Percentiles rank a stretch among this genome's conserved stretches.
Evolutionary conservation across 2,329 filamentous ascomycete species (phyloP).

Genomic region (Aspergillus sp.): DNA sequence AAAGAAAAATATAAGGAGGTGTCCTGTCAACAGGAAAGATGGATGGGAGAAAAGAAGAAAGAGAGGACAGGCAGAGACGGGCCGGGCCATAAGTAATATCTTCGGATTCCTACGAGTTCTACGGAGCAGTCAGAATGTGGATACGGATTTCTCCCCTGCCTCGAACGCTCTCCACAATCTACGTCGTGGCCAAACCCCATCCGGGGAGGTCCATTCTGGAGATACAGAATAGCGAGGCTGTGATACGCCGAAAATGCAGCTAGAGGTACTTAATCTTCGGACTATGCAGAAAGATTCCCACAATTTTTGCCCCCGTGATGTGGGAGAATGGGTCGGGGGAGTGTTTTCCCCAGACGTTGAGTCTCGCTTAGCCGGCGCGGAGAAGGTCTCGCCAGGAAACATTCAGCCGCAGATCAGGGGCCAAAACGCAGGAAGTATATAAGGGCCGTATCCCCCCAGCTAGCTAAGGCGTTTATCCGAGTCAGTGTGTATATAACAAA

Average conservation of each 20-base stretch:
- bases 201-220: constrained; percentile 32
- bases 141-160: constrained; percentile 23
- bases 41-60: constrained; percentile 6
- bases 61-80: constrained; percentile 7
- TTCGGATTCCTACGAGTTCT: constrained; percentile 1
- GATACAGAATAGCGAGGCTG: constrained; percentile 22
- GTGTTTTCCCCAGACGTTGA: constrained; percentile 32
- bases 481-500: neutral
- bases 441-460: neutral
- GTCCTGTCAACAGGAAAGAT: constrained; percentile 17
- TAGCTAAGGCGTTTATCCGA: constrained; percentile 5
- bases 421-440: constrained; percentile 2
- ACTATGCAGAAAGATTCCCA: constrained; percentile 18
- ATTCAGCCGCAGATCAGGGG: constrained; percentile 27
- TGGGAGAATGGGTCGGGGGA: constrained; percentile 30
- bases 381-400: constrained; percentile 21
- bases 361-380: constrained; percentile 15
- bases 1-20: constrained; percentile 15
- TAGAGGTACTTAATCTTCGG: neutral
- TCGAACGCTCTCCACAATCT: constrained; percentile 30
- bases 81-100: constrained; percentile 9
- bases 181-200: constrained; percentile 27
- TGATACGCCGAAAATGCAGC: constrained; percentile 17
- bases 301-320: constrained; percentile 15
- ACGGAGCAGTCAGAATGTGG: constrained; percentile 11